phyloP scores from a whole-genome alignment of 352 stramenopile genomes.

The Globisporangium barbulae region DNA sequence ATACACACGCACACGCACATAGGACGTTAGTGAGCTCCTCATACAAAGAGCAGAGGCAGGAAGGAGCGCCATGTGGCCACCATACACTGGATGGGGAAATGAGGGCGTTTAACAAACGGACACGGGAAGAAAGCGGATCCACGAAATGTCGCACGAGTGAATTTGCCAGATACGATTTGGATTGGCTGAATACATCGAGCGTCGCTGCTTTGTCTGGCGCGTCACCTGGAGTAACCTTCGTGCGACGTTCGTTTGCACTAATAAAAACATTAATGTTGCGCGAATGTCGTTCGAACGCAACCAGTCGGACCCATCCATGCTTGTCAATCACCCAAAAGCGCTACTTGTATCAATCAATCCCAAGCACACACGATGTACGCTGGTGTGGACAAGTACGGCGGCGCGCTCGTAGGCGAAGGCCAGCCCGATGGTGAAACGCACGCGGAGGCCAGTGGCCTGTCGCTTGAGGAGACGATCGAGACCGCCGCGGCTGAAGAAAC shows the following conservation, averaged over 20 bases:
- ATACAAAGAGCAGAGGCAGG: neutral
- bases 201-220: neutral
- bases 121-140: neutral
- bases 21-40: neutral
- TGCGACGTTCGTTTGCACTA: neutral
- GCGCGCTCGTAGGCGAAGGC: constrained; percentile 60
- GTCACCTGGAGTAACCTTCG: neutral
- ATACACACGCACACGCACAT: neutral
- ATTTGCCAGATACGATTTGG: neutral
- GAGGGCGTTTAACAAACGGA: constrained; percentile 1
- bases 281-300: neutral
- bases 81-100: neutral
- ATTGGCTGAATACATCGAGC: neutral
- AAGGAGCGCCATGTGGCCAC: neutral
- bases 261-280: neutral
- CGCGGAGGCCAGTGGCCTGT: constrained; percentile 32
- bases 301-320: neutral
- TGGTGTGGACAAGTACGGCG: constrained; percentile 81
- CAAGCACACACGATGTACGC: constrained; percentile 55
- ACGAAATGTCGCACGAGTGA: neutral
- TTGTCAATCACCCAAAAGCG: neutral
- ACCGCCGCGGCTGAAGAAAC: constrained; percentile 77
- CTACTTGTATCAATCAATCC: neutral
- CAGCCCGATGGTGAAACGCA: constrained; percentile 32
- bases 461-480: constrained; percentile 73